These are phyloP conservation scores for Puccinia hordei DNA, from an alignment of 1,284 basidiomycete species.

Conservation along the genomic window DNA sequence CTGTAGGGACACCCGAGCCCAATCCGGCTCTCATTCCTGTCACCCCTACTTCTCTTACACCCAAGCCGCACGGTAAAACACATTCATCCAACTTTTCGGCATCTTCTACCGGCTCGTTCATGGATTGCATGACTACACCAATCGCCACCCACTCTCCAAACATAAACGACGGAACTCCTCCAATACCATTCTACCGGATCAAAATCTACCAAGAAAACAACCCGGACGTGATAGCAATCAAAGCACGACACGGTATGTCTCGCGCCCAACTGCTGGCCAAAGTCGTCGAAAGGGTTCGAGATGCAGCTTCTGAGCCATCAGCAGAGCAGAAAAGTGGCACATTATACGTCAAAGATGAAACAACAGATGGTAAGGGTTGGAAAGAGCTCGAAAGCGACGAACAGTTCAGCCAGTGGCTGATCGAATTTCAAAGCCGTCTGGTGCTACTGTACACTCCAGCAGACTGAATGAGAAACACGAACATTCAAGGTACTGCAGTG, in stretches of 20 bases:
- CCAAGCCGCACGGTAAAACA: conserved; percentile 44
- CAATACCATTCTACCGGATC: conserved; percentile 80
- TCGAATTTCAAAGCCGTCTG: conserved; percentile 17
- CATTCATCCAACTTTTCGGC: conserved; percentile 52
- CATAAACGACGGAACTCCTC: conserved; percentile 70
- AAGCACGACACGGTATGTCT: conserved; percentile 91
- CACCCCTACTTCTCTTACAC: conserved; percentile 51
- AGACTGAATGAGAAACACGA: not conserved
- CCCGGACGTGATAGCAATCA: conserved; percentile 92
- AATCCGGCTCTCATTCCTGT: not conserved
- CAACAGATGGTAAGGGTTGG: not conserved
- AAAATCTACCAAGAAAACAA: conserved; percentile 91
- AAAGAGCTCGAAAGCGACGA: conserved; percentile 21
- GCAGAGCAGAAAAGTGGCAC: conserved; percentile 1
- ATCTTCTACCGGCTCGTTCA: conserved; percentile 52
- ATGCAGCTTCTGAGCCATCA: not conserved
- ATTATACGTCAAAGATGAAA: conserved; percentile 25
- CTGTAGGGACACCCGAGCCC: conserved; percentile 1
- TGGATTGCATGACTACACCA: conserved; percentile 44
- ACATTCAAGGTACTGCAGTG: not conserved
- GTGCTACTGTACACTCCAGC: not conserved
- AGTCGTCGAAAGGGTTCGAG: conserved; percentile 74
- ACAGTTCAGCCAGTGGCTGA: conserved; percentile 23
- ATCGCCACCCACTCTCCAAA: conserved; percentile 35
- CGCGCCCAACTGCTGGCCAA: conserved; percentile 84